Evolutionary conservation across 2,329 filamentous ascomycete genomes (phyloP).

Genomic region (Hypoxylon sp.): DNA sequence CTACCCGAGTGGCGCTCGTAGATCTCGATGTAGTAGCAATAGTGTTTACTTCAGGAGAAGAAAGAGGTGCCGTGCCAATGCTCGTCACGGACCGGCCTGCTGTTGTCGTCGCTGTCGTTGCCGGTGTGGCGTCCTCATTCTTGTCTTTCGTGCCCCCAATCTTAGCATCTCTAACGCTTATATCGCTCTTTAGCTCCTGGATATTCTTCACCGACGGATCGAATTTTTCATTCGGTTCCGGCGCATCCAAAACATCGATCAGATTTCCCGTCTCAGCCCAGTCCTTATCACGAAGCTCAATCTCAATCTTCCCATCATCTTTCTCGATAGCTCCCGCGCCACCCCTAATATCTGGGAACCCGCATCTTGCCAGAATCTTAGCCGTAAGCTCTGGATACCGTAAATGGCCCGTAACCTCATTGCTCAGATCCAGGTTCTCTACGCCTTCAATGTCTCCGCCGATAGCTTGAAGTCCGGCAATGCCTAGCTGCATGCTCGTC

Average conservation of each 20-base stretch:
- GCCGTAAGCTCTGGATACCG: conserved; percentile 66
- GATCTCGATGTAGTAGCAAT: conserved; percentile 11
- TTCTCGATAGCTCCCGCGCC: conserved; percentile 64
- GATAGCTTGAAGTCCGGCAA: conserved; percentile 85
- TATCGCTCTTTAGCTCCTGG: conserved; percentile 48
- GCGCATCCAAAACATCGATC: conserved; percentile 61
- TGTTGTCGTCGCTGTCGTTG: background rate
- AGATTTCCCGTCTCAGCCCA: conserved; percentile 55
- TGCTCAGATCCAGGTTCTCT: conserved; percentile 68
- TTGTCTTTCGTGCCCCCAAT: conserved; percentile 32
- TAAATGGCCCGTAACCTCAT: conserved; percentile 66
- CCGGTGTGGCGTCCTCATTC: conserved; percentile 18
- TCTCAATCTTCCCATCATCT: conserved; percentile 59
- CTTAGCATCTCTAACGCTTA: conserved; percentile 39
- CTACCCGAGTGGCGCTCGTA: conserved; percentile 11
- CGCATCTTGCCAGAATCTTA: conserved; percentile 67
- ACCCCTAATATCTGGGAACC: conserved; percentile 63
- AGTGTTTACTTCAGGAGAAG: background rate
- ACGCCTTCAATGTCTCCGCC: conserved; percentile 74
- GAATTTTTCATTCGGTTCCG: conserved; percentile 51
- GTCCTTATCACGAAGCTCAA: conserved; percentile 55
- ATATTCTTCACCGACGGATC: conserved; percentile 49
- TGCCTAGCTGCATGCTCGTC: conserved; percentile 83
- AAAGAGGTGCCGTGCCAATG: conserved; percentile 7
- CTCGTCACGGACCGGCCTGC: conserved; percentile 6